Percentiles rank a stretch among this genome's conserved stretches.
Conservation (phyloP, 2,329 filamentous ascomycete genomes). For the Seiridium unicorne region DNA sequence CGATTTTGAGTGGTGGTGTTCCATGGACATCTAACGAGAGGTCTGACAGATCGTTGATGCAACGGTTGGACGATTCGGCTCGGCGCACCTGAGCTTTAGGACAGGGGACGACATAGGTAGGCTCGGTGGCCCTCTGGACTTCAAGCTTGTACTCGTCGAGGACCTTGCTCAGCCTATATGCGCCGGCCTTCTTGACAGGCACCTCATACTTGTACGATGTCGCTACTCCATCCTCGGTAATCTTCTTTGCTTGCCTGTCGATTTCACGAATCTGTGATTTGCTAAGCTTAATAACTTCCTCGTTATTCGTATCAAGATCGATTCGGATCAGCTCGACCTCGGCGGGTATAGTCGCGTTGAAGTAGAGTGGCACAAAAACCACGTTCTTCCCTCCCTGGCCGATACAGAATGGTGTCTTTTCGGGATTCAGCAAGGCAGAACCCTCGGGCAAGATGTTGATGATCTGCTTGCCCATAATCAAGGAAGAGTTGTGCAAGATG, state of each 20-base stretch:
- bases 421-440: conserved; percentile 84
- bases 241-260: conserved; percentile 62
- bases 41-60: conserved; percentile 84
- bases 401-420: conserved; percentile 78
- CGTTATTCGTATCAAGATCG: conserved; percentile 76
- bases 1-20: conserved; percentile 86
- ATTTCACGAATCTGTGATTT: conserved; percentile 73
- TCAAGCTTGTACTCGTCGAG: conserved; percentile 93
- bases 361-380: conserved; percentile 75
- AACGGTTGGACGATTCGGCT: conserved; percentile 64
- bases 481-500: conserved; percentile 86
- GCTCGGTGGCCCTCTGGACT: conserved; percentile 72
- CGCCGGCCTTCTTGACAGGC: conserved; percentile 78
- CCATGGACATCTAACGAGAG: conserved; percentile 81
- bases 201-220: conserved; percentile 69
- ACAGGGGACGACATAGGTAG: conserved; percentile 83
- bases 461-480: conserved; percentile 95
- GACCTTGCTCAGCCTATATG: conserved; percentile 83
- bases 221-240: conserved; percentile 60
- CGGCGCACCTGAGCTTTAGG: conserved; percentile 74
- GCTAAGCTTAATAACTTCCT: conserved; percentile 77
- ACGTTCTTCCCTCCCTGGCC: conserved; percentile 55
- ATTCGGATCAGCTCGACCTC: conserved; percentile 85
- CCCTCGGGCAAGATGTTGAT: conserved; percentile 97
- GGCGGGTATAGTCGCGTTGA: conserved; percentile 90